Evolutionary conservation across 1,284 basidiomycete genomes (phyloP), one percentile per base, ranked within the genome.

Genomic region (Baeospora myosura): DNA sequence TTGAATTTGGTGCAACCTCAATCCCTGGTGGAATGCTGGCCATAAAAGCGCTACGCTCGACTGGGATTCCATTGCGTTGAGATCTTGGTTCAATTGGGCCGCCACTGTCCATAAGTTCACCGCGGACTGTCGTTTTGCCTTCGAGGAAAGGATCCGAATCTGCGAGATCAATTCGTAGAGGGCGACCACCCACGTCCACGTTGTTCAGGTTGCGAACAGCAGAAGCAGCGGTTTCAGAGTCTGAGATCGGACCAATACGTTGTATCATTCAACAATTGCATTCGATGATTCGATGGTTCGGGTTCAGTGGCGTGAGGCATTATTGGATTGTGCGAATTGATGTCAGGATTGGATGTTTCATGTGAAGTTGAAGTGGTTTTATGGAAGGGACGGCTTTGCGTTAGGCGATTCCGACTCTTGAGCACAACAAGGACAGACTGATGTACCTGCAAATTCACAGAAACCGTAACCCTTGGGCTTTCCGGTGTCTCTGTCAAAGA

Each of bases 401-500:
- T n/a, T n/a, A n/a, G n/a, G n/a, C n/a, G 21, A n/a, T n/a, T 20
- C 32, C 32, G 21, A 34, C 14, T 11, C n/a, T 34, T 34, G 32
- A 30, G 4, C n/a, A n/a, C n/a, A n/a, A n/a, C 12, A 26, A 21
- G 34, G 23, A 35, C 21, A 50, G 49, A 55, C 47, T 39, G 44
- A 71, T 78, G 63, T 73, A 93, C 91, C 91, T 55, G 88, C 83
- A 61, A 92, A 97, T 74, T 96, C 92, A 68, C 93, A 94, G 60
- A 97, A 97, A 10, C 94, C 95, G 60, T 96, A 98, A 11, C 96
- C 95, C 65, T 90, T 92, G 38, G 93, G 89, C 62, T 95, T 92
- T 43, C 94, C 93, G 14, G 93, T 96, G 45, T 92, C 88, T 52
- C 90, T 74, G 68, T 98, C 95, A 64, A 93, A 97, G 40, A 98